Base-by-base conservation (phyloP, 1,284 basidiomycete genomes). In the Sporisorium graminicola region DNA sequence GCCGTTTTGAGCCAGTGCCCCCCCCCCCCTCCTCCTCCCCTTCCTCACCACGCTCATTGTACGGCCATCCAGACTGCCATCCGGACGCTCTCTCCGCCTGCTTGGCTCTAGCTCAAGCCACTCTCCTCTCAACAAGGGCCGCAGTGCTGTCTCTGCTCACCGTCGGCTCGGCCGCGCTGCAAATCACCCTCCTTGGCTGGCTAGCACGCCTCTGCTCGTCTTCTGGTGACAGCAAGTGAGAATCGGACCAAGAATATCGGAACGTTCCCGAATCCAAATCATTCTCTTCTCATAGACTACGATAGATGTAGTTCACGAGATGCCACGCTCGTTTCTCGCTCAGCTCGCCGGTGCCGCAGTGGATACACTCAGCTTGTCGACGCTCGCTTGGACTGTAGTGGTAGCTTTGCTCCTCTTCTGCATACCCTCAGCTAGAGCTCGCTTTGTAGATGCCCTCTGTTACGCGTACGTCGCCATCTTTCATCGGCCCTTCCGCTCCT, bases 401-500 rank as follows among this genome's bases (percentile, higher is more conserved):
- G 18, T 62, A 4, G 52, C 50, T 6, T 12, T 72, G 51, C 59
- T 72, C 6, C 56, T 72, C 10, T 22, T 62, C 12, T 27, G 62
- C 13, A 31, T 66, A 22, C 61, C 59, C 0, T 5, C 54, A 5
- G 46, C 47, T 1, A 58, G 56, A 26, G 43, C 40, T 9, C 27
- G 58, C n/a, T 18, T 33, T 7, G 31, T 69, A 29, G 37, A 62
- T 12, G 10, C 53, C n/a, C 7, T 59, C 29, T 74, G 72, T 29
- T 29, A 35, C 14, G 18, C 59, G n/a, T 74, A 74, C 22, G 66
- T 55, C 9, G 42, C 59, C 3, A 10, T 74, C 14, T 46, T 58
- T 12, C 66, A 74, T 60, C 49, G 50, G 10, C 72, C 72, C 1
- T 74, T 69, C 29, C 31, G 22, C 35, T 60, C 58, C 3, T 50